Evolutionary conservation across 768 basidiomycete species (phyloP).

Genomic region (Mrakia hoshinonis): DNA sequence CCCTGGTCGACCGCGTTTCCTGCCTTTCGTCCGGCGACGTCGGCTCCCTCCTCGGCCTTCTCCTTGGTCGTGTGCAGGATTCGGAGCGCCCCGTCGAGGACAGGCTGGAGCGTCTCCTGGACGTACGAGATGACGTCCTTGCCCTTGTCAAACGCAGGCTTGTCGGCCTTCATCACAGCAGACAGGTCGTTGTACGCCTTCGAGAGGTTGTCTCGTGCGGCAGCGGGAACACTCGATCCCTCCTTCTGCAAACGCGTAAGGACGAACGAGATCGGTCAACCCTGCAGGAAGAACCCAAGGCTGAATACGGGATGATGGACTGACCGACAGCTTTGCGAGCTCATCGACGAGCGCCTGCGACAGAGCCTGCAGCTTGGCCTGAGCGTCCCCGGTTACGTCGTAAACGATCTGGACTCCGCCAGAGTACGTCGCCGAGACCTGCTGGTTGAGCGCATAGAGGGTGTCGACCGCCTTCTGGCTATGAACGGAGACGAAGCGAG

Average conservation of each 20-base stretch:
- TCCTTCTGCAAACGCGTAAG: not conserved
- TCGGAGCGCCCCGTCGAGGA: conserved; percentile 15
- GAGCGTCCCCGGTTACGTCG: conserved; percentile 24
- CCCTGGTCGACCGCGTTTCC: too few species aligned
- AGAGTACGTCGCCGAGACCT: conserved; percentile 23
- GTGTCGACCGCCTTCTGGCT: conserved; percentile 29
- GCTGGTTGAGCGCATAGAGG: conserved; percentile 21
- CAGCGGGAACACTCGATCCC: conserved; percentile 8
- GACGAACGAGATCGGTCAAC: not conserved
- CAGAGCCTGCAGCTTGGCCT: conserved; percentile 24
- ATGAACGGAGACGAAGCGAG: not conserved
- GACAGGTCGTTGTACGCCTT: conserved; percentile 23
- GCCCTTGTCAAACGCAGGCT: conserved; percentile 1
- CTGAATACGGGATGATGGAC: not conserved
- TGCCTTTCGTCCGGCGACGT: not conserved
- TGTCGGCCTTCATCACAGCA: conserved; percentile 13
- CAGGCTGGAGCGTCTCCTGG: conserved; percentile 18
- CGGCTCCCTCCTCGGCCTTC: conserved; percentile 10
- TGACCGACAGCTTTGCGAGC: conserved; percentile 16
- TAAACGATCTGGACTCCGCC: not conserved
- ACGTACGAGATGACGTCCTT: conserved; percentile 17
- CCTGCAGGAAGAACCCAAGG: not conserved
- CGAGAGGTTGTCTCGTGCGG: conserved; percentile 10
- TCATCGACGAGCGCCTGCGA: conserved; percentile 17
- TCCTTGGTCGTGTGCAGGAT: conserved; percentile 24